Percentiles rank a stretch among this genome's conserved stretches.
Conservation (phyloP, 1,284 basidiomycete genomes). For the Ceratobasidium sp. region DNA sequence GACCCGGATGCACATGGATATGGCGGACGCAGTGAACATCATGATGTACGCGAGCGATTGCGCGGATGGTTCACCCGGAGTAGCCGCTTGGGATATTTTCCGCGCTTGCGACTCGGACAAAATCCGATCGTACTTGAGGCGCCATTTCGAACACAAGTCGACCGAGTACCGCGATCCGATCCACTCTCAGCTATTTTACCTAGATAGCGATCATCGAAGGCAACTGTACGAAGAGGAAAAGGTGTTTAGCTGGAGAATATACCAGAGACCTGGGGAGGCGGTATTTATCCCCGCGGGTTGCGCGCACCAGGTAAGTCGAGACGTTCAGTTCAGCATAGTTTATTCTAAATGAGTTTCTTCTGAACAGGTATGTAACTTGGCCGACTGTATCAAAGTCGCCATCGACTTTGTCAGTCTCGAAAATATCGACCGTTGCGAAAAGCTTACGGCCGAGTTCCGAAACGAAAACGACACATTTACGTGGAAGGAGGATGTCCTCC, state of each 20-base stretch:
- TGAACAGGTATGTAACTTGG: constrained; percentile 77
- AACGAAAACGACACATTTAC: constrained; percentile 84
- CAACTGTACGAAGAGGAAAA: constrained; percentile 74
- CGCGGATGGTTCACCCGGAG: constrained; percentile 74
- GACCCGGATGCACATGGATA: constrained; percentile 94
- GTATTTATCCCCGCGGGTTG: constrained; percentile 97
- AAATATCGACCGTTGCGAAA: constrained; percentile 86
- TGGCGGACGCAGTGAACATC: constrained; percentile 94
- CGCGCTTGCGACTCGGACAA: constrained; percentile 82
- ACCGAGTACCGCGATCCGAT: constrained; percentile 78
- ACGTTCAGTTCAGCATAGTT: constrained; percentile 7
- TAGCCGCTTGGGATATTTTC: constrained; percentile 93
- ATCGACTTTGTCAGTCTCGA: constrained; percentile 95
- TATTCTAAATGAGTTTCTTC: constrained; percentile 13
- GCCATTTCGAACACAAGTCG: constrained; percentile 53
- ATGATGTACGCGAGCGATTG: constrained; percentile 79
- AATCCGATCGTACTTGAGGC: constrained; percentile 77
- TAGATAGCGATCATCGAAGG: constrained; percentile 75
- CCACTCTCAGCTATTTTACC: constrained; percentile 88
- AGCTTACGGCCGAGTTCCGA: constrained; percentile 87
- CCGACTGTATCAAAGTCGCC: constrained; percentile 97
- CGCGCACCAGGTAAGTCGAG: constrained; percentile 83
- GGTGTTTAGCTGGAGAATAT: constrained; percentile 83
- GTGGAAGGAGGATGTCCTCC: constrained; percentile 95
- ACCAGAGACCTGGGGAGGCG: constrained; percentile 91